Base-by-base conservation (phyloP, 2,329 filamentous ascomycete genomes). In the Tolypocladium capitatum region DNA sequence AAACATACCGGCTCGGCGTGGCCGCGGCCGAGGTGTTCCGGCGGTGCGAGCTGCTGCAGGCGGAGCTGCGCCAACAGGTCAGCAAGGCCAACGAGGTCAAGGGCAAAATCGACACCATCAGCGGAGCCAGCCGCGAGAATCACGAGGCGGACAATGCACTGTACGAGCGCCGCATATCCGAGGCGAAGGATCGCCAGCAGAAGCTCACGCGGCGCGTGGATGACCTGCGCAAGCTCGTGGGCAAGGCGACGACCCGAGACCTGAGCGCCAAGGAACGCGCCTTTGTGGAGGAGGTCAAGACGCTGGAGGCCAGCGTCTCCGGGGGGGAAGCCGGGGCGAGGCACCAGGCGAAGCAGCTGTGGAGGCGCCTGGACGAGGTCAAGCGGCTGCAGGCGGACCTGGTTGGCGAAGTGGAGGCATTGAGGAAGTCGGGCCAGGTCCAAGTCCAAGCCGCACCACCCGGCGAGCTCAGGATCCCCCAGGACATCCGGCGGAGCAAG, bases 21-120 rank as follows among this genome's bases (percentile, higher is more conserved):
- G 84, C 83, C 1, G 84, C 83, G 1, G 78, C 84, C 1, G 83
- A 88, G 56, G 69, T 90, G 6, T 90, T 89, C 65, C 72, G 81
- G 27, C 75, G 81, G 47, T 86, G 84, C 51, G 76, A 84, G 54
- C 72, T 79, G 42, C 71, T 90, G 27, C 80, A 83, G 56, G 68
- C 72, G 18, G 84, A 89, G 58, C 71, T 89, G 38, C 71, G 70
- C 52, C 76, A 81, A 51, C 84, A 90, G 59, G 74, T 89, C 24
- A 68, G 67, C 51, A 80, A 81, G 54, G 81, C 78, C 28, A 77
- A 79, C 47, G 77, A 84, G 56, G 74, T 86, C 36, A 79, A 78
- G 58, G 68, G 71, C 35, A 78, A 78, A 54, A 78, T 89, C 30
- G 83, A 89, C 53, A 71, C 71, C 36, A 77, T 87, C 49, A 68